Base-by-base conservation (phyloP, 306 rosid species). In the Castanea mollissima region DNA sequence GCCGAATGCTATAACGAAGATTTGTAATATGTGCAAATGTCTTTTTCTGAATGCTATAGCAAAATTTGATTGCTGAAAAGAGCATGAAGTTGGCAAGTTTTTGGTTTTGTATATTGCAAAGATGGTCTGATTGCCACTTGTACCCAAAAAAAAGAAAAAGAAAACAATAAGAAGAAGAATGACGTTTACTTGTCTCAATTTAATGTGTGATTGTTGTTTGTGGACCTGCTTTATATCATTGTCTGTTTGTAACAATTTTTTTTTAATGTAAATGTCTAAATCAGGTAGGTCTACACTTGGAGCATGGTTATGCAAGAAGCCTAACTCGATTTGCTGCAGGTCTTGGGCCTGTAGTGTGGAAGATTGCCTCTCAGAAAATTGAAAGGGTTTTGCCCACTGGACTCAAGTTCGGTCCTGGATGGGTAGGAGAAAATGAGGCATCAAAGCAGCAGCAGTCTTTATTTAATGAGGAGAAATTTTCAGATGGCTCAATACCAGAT, bases 321-420 rank as follows among this genome's bases (percentile, higher is more conserved):
- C 79, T 94, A 59, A 91, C 97, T 78, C 86, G 78, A 75, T 95
- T 95, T 89, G 92, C 92, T 32, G 87, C 93, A 18, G 93, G 83
- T 85, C 97, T 91, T 75, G 99, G 98, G 71, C 97, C 99, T 14
- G 83, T 79, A 85, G 98, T 81, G 78, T 86, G 98, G 97, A 89
- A 91, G 83, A 78, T 91, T 89, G 99, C 92, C 82, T 88, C 89
- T 3, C 87, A 79, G 87, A 90, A 89, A 85, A 92, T 91, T 69
- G 85, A 70, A 57, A 80, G 88, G 80, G 89, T 89, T 81, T 85
- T 91, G 74, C 91, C 97, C n/a, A 5, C 8, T 57, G 92, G 92
- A 81, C 82, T 85, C 51, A 83, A 84, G 71, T 89, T 87, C 76
- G 91, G 95, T 82, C 91, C 88, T 21, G 92, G 92, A 71, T 85